A percentile compares a stretch with the other conserved stretches of the same genome.
Conservation (phyloP, 192 early-diverging fungal genomes). For the Physocladia obscura region DNA sequence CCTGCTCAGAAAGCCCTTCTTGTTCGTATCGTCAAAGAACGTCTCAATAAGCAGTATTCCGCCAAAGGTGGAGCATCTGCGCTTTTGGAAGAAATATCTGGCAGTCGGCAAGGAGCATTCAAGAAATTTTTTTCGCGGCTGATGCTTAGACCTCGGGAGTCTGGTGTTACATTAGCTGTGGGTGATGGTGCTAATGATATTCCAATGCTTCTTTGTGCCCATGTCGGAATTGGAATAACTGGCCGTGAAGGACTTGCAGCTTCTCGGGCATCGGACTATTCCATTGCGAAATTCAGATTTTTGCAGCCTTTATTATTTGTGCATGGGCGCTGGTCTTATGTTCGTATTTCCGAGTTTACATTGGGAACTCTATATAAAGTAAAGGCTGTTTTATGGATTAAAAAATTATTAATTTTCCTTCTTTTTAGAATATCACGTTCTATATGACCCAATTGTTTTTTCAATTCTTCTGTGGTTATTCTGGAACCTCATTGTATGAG, state of each 20-base stretch:
- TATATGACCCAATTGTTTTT: constrained; percentile 74
- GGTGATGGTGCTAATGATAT: constrained; percentile 94
- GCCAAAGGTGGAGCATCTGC: constrained; percentile 3
- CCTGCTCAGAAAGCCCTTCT: constrained; percentile 85
- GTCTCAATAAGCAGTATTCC: constrained; percentile 1
- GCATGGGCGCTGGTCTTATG: constrained; percentile 86
- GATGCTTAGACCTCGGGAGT: constrained; percentile 13
- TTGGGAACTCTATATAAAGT: constrained; percentile 86
- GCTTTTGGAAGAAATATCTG: constrained; percentile 16
- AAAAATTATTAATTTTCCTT: neutral
- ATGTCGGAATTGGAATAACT: constrained; percentile 87
- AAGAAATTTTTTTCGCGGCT: neutral
- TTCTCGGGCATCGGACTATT: constrained; percentile 79
- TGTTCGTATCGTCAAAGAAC: constrained; percentile 45
- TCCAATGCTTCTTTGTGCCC: constrained; percentile 90
- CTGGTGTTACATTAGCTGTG: constrained; percentile 74
- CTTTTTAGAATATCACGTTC: constrained; percentile 61
- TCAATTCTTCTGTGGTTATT: constrained; percentile 77
- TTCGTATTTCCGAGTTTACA: constrained; percentile 47
- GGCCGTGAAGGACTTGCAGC: constrained; percentile 86
- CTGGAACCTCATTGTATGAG: constrained; percentile 67
- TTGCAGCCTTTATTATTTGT: constrained; percentile 78
- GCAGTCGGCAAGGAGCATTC: neutral
- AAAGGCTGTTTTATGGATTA: neutral
- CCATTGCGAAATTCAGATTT: constrained; percentile 85